These are phyloP conservation scores for Blastocystis sp. DNA, from an alignment of 352 stramenopile species.

Conservation along the genomic window DNA sequence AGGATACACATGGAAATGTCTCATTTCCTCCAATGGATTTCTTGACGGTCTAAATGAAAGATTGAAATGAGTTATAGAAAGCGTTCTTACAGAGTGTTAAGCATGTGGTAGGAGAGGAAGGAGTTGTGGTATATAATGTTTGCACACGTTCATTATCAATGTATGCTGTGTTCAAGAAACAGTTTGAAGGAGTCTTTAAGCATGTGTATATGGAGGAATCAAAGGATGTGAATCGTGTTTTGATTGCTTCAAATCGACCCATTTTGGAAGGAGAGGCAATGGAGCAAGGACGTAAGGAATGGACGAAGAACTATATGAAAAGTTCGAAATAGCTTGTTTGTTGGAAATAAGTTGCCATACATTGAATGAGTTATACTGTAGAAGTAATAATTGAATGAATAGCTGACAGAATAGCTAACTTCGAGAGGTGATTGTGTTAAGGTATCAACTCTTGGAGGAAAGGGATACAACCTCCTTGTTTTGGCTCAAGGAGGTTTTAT, in stretches of 20 bases:
- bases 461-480: constrained; percentile 48
- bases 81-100: constrained; percentile 31
- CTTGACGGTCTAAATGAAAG: not conserved
- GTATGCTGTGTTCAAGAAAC: constrained; percentile 16
- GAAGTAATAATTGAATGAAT: not conserved
- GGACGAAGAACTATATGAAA: not conserved
- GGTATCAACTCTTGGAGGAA: constrained; percentile 22
- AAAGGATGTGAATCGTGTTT: constrained; percentile 33
- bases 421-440: constrained; percentile 38
- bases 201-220: not conserved
- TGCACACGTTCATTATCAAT: not conserved
- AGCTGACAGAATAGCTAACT: not conserved
- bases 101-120: not conserved
- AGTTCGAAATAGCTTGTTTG: not conserved
- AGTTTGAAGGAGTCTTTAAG: constrained; percentile 32
- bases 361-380: constrained; percentile 49
- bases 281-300: not conserved
- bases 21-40: constrained; percentile 12
- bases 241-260: not conserved
- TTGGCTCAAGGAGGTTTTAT: constrained; percentile 41
- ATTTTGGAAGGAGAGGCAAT: not conserved
- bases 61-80: not conserved
- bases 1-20: not conserved
- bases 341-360: not conserved
- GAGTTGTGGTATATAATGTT: constrained; percentile 29